A percentile compares a stretch with the other conserved stretches of the same genome.
Evolutionary conservation across 352 stramenopile genomes (phyloP).

Genomic region (Pythium utonaiense): DNA sequence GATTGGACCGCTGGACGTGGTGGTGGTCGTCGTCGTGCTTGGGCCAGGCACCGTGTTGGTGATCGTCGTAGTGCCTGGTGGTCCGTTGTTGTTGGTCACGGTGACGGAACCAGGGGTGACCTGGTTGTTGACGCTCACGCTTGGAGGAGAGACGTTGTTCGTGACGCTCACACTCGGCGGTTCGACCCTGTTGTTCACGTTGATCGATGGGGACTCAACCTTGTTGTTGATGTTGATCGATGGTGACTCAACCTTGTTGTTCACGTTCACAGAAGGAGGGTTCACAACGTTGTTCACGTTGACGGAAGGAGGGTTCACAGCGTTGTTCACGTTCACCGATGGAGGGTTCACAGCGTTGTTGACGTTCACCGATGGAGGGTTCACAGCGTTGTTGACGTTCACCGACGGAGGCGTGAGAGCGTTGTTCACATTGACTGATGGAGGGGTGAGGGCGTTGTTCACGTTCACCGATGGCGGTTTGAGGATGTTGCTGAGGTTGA

Average conservation of each 20-base stretch:
- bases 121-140: constrained; percentile 4
- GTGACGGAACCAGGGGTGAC: neutral
- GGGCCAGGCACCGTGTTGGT: too few species aligned
- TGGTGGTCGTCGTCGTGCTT: neutral
- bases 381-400: neutral
- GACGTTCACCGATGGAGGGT: neutral
- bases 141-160: too few species aligned
- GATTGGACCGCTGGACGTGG: neutral
- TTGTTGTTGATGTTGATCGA: too few species aligned
- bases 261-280: neutral
- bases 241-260: too few species aligned
- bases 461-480: neutral
- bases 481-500: neutral
- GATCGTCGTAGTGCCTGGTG: too few species aligned
- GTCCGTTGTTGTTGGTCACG: neutral
- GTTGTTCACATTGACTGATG: neutral
- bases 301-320: neutral
- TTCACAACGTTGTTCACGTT: neutral
- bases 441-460: neutral
- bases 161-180: too few species aligned
- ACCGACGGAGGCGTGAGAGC: neutral
- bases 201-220: too few species aligned
- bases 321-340: constrained; percentile 5
- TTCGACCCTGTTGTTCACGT: too few species aligned
- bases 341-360: neutral